Evolutionary conservation across 2,329 filamentous ascomycete genomes (phyloP), one percentile per base, ranked within the genome.

Genomic region (Plectosphaerella sp.): DNA sequence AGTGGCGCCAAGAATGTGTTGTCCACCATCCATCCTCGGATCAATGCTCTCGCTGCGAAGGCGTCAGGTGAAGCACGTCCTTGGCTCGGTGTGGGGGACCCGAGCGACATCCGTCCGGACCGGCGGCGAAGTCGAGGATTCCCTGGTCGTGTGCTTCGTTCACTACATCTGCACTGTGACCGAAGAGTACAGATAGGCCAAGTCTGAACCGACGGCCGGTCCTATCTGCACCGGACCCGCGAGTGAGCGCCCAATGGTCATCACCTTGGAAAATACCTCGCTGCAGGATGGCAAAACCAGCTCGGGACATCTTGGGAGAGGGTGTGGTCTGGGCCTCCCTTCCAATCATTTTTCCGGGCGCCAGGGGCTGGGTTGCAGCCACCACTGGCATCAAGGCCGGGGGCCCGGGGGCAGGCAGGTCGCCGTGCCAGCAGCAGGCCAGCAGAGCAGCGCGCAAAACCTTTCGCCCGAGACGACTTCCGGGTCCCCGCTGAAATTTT

Each of bases 401-500:
- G 5, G 59, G 58, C 11, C 55, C 57, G 12, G 50, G 47, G n/a
- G 51, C 50, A 12, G 60, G 59, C n/a, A 61, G 52, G 15, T 52
- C 52, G 9, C 60, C 60, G 20, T 56, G 28, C 20, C 50, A 54
- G 52, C 60, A 62, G 53, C 60, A 61, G 16, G 60, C 54, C 9
- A 25, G 37, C 41, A 60, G 48, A 10, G 47, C 36, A n/a, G 51
- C 55, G 16, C n/a, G 41, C 41, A 46, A 46, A 46, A 46, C 43
- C 43, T 46, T 46, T 46, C 43, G 43, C 43, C 43, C 43, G 43
- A 46, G n/a, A 46, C 43, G 14, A 24, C 42, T 41, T 18, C 14
- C 22, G 43, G n/a, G 28, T 33, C 28, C 43, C 43, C 43, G 43
- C 43, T 46, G 43, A 33, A 46, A 25, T 46, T 46, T 46, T 46